Conservation (phyloP, 2,329 filamentous ascomycete species). For the Aphanoascus verrucosus region DNA sequence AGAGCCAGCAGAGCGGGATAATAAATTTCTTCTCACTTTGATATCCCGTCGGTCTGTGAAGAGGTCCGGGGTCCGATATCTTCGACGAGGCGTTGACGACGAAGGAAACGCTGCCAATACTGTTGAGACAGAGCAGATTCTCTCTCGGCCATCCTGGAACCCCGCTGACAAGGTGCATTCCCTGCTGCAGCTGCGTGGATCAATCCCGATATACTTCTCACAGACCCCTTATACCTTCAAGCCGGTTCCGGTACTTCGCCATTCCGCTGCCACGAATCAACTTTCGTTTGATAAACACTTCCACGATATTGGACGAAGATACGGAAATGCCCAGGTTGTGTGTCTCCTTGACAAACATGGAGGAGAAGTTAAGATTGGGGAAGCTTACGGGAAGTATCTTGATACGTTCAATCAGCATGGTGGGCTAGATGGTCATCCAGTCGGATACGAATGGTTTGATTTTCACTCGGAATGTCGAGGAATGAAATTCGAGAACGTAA, state of each 20-base stretch:
- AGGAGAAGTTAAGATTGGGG: conserved; percentile 67
- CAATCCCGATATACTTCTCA: conserved; percentile 89
- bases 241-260: conserved; percentile 69
- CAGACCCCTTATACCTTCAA: conserved; percentile 91
- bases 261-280: conserved; percentile 68
- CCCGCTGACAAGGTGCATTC: conserved; percentile 57
- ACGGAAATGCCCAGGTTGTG: conserved; percentile 66
- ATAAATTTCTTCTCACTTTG: conserved; percentile 66
- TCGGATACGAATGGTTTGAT: conserved; percentile 91
- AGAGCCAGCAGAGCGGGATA: conserved; percentile 22
- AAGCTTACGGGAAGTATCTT: conserved; percentile 61
- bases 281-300: conserved; percentile 73
- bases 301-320: conserved; percentile 53
- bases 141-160: conserved; percentile 61
- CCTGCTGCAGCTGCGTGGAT: conserved; percentile 78
- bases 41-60: conserved; percentile 83
- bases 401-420: conserved; percentile 55
- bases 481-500: conserved; percentile 97
- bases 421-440: conserved; percentile 39
- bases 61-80: conserved; percentile 77
- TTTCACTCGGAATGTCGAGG: conserved; percentile 87
- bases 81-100: conserved; percentile 82
- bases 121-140: conserved; percentile 90
- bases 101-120: conserved; percentile 78
- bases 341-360: conserved; percentile 84